Conservation (phyloP, 1,284 basidiomycete genomes). For the Papiliotrema nemorosa region DNA sequence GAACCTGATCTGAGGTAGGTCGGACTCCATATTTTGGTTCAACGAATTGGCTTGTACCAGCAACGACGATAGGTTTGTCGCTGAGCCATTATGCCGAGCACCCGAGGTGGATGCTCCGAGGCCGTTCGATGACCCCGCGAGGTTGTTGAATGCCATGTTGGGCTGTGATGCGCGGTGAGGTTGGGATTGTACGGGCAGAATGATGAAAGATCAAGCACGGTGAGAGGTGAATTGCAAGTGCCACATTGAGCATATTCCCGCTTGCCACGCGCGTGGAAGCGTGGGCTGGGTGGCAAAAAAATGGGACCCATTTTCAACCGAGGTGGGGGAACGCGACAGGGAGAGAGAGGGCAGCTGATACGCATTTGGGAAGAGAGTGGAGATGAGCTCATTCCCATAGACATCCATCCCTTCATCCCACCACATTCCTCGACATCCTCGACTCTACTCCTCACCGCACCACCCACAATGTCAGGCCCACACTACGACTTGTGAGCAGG, state of each 20-base stretch:
- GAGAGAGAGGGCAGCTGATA: not conserved
- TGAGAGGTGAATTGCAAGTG: not conserved
- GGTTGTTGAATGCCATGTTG: not conserved
- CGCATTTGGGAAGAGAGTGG: not conserved
- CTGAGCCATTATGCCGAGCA: not conserved
- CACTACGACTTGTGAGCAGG: conserved; percentile 50
- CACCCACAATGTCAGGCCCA: conserved; percentile 39
- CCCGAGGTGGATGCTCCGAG: conserved; percentile 13
- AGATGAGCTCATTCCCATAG: not conserved
- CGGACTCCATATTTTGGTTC: conserved; percentile 33
- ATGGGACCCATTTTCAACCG: not conserved
- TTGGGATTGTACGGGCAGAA: not conserved
- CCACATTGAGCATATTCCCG: not conserved
- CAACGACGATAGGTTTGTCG: conserved; percentile 24
- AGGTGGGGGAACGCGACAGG: not conserved
- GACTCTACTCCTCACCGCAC: not conserved
- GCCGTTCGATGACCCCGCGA: too few relatives aligned
- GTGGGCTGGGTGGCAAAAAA: not conserved
- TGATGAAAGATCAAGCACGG: not conserved
- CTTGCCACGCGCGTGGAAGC: not conserved
- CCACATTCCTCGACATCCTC: not conserved
- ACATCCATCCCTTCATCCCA: not conserved
- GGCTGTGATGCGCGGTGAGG: not conserved
- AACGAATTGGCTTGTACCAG: conserved; percentile 42
- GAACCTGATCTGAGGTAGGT: conserved; percentile 43